phyloP scores from a whole-genome alignment of 176 grass and related monocot genomes.

The Pontederia crassipes region DNA sequence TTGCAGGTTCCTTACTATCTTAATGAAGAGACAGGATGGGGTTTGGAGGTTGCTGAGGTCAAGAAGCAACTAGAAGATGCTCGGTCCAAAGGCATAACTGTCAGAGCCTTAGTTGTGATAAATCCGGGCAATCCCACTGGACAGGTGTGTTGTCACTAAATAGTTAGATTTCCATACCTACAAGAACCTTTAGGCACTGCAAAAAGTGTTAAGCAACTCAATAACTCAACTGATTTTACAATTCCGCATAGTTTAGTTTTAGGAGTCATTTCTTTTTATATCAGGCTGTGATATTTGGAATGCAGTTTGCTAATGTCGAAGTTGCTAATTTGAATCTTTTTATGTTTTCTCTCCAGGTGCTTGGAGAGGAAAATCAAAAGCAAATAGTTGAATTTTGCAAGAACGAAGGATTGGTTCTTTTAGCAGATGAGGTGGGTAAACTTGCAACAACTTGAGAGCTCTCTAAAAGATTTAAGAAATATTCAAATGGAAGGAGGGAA shows the following conservation, averaged over 20 bases:
- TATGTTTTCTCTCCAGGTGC: slow-evolving; percentile 44
- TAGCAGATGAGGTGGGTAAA: slow-evolving; percentile 62
- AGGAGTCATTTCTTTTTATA: too few species aligned
- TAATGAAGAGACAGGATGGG: slow-evolving; percentile 69
- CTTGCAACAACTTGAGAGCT: slow-evolving; percentile 14
- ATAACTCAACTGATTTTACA: too few species aligned
- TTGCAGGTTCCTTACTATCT: slow-evolving; percentile 88
- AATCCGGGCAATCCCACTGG: slow-evolving; percentile 96
- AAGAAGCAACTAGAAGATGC: slow-evolving; percentile 77
- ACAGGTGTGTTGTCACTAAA: slow-evolving; percentile 34
- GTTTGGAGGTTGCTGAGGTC: slow-evolving; percentile 64
- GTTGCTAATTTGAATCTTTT: neutral
- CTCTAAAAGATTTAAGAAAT: neutral
- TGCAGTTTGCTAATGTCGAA: too few species aligned
- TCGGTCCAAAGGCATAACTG: slow-evolving; percentile 79
- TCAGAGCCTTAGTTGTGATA: slow-evolving; percentile 78
- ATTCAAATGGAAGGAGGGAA: neutral
- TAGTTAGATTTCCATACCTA: too few species aligned
- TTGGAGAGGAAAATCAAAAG: slow-evolving; percentile 77
- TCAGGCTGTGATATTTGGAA: too few species aligned
- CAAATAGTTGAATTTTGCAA: slow-evolving; percentile 93
- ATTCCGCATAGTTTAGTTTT: too few species aligned
- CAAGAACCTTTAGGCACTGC: too few species aligned
- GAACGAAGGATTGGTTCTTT: slow-evolving; percentile 89
- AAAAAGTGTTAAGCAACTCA: too few species aligned